Evolutionary conservation across 441 rosid species (phyloP).

Genomic region (Croton setiger): DNA sequence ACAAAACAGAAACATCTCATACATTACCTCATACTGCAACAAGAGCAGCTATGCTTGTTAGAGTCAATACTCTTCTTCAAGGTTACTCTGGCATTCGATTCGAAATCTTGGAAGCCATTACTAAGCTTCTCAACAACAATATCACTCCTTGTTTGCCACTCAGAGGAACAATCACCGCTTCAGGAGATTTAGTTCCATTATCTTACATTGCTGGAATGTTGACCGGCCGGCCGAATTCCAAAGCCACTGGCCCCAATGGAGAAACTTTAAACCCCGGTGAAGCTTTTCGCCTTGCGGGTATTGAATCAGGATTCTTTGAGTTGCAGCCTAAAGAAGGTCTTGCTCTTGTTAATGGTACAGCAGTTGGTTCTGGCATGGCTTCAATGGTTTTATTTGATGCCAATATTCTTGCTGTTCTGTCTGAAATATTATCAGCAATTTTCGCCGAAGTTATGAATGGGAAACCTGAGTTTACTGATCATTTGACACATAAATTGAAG

Average conservation of each 20-base stretch:
- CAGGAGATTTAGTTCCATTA: conserved; percentile 61
- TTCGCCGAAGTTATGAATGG: conserved; percentile 66
- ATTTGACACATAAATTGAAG: conserved; percentile 58
- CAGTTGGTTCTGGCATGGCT: conserved; percentile 57
- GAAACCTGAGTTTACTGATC: conserved; percentile 60
- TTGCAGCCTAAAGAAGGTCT: conserved; percentile 62
- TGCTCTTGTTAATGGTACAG: conserved; percentile 53
- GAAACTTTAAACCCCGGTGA: conserved; percentile 33
- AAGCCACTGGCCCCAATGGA: conserved; percentile 52
- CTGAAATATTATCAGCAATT: conserved; percentile 46
- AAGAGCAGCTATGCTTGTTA: conserved; percentile 62
- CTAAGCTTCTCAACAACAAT: conserved; percentile 53
- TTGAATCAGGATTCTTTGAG: conserved; percentile 47
- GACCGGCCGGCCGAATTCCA: conserved; percentile 54
- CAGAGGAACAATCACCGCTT: conserved; percentile 62
- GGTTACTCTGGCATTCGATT: conserved; percentile 68
- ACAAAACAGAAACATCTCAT: conserved; percentile 47
- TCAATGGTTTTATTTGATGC: conserved; percentile 51
- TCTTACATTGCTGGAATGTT: conserved; percentile 61
- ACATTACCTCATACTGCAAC: conserved; percentile 57
- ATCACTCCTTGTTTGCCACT: conserved; percentile 63
- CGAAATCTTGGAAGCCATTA: conserved; percentile 59
- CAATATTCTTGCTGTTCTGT: conserved; percentile 37
- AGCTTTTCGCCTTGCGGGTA: conserved; percentile 39
- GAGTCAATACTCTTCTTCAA: conserved; percentile 64